Conservation (phyloP, 2,329 filamentous ascomycete genomes). For the Gyromitra esculenta region DNA sequence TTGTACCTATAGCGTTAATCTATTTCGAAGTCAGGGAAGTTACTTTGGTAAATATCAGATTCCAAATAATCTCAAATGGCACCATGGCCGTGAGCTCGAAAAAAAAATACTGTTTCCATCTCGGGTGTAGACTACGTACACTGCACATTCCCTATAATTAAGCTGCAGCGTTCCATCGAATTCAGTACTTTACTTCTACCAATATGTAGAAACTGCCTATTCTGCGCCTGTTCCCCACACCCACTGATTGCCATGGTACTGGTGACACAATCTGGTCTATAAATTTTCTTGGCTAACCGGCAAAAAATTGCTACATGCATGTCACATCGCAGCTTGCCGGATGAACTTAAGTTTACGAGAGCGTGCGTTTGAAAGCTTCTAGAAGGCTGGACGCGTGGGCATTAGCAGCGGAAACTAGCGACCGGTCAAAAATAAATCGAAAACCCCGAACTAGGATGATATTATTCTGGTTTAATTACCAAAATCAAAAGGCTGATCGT, state of each 20-base stretch:
- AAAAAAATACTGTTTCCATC: too few relatives aligned
- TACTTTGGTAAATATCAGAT: too few relatives aligned
- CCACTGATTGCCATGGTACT: neutral
- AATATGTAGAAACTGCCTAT: neutral
- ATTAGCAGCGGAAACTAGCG: neutral
- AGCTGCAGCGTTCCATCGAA: neutral
- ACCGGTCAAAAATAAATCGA: neutral
- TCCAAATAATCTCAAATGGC: neutral
- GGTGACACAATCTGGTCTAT: neutral
- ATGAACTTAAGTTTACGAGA: neutral
- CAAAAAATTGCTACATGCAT: neutral
- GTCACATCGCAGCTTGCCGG: neutral
- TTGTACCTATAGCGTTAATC: too few relatives aligned
- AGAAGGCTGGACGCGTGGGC: neutral
- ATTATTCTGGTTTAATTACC: neutral
- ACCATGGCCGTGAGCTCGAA: neutral
- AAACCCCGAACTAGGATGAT: neutral
- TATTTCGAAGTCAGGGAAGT: too few relatives aligned
- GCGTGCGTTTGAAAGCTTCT: neutral
- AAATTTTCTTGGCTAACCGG: neutral
- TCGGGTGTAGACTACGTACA: neutral
- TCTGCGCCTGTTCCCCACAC: neutral
- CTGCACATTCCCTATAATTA: neutral
- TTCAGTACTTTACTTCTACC: neutral
- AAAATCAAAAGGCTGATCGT: neutral